These are phyloP conservation scores for Discostella pseudostelligera DNA, from an alignment of 108 stramenopile species.

Conservation along the genomic window DNA sequence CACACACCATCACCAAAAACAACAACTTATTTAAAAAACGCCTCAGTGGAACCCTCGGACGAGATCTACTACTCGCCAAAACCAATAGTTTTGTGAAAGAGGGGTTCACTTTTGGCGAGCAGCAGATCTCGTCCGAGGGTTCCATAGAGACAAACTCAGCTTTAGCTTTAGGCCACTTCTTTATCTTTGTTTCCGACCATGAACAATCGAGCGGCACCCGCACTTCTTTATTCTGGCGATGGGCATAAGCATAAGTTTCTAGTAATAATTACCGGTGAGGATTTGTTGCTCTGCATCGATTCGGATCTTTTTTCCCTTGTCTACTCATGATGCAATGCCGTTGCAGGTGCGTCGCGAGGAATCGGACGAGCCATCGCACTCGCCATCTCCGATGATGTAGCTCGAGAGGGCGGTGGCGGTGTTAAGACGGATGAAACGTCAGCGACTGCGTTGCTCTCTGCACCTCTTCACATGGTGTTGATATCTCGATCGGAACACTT, in stretches of 20 bases:
- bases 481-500: constrained; percentile 57
- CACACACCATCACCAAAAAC: no score
- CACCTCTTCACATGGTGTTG: constrained; percentile 44
- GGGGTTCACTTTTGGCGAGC: no score
- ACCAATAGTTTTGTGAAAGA: no score
- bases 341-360: constrained; percentile 71
- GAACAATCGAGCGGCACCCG: no score
- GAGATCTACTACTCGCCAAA: no score
- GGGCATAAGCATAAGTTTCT: constrained; percentile 10
- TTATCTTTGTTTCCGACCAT: no score
- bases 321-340: not conserved
- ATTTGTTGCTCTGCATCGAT: constrained; percentile 12
- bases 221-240: no score
- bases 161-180: no score
- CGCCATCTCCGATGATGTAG: constrained; percentile 35
- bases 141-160: no score
- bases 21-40: no score
- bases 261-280: constrained; percentile 36
- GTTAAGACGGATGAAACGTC: constrained; percentile 9
- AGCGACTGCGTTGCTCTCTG: not conserved
- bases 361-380: constrained; percentile 67
- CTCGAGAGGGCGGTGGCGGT: not conserved
- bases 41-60: no score
- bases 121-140: no score
- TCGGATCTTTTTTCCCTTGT: not conserved